Evolutionary conservation across 2,329 filamentous ascomycete genomes (phyloP).

Genomic region (Fusarium caatingaense): DNA sequence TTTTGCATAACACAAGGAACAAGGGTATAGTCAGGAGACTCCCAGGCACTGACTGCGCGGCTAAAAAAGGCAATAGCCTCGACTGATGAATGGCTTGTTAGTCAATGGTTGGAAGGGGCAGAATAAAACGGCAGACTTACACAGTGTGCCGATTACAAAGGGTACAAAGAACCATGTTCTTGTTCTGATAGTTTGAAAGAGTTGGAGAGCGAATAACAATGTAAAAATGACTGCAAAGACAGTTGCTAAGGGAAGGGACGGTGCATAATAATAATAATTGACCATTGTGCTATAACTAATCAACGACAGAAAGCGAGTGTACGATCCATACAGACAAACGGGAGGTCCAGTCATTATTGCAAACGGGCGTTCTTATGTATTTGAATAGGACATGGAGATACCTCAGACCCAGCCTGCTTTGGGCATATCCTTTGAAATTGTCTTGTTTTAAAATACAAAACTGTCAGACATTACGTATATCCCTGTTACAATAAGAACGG

Average conservation of each 20-base stretch:
- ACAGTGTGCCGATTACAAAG: neutral
- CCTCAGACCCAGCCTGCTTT: too few relatives aligned
- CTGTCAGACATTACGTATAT: too few relatives aligned
- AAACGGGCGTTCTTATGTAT: too few relatives aligned
- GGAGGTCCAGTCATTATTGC: too few relatives aligned
- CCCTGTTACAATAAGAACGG: too few relatives aligned
- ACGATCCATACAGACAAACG: neutral
- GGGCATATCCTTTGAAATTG: too few relatives aligned
- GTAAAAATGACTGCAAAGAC: neutral
- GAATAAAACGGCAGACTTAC: neutral
- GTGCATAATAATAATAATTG: constrained; percentile 2
- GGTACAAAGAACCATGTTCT: constrained; percentile 3
- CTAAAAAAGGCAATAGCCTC: neutral
- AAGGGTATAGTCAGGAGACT: neutral
- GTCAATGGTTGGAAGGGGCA: neutral
- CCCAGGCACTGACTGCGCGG: neutral
- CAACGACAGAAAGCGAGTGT: too few relatives aligned
- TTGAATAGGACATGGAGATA: too few relatives aligned
- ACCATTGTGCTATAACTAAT: neutral
- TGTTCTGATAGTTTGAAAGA: neutral
- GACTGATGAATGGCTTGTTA: neutral
- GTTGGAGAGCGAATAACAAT: neutral
- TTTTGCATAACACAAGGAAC: neutral
- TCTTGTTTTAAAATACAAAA: too few relatives aligned
- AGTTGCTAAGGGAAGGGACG: neutral